These are phyloP conservation scores for Lathyrus tuberosus DNA, from an alignment of 306 rosid genomes.

Conservation along the genomic window DNA sequence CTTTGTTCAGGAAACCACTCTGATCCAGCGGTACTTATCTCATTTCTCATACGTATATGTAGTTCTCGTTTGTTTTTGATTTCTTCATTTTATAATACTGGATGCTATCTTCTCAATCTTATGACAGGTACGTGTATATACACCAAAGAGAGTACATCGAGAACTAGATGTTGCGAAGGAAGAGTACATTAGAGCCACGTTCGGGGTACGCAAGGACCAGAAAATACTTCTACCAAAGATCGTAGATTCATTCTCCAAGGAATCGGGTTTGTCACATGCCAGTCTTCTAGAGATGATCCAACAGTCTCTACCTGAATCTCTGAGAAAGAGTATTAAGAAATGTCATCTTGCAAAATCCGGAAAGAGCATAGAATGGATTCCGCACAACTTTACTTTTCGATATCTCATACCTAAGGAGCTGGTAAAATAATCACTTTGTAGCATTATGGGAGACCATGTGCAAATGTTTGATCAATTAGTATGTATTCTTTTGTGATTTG, in stretches of 20 bases:
- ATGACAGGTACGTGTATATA: slow-evolving; percentile 74
- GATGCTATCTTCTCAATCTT: not conserved
- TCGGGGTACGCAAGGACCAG: slow-evolving; percentile 70
- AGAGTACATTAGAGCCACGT: slow-evolving; percentile 73
- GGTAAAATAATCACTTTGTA: slow-evolving; percentile 45
- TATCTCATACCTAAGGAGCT: slow-evolving; percentile 81
- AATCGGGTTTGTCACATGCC: slow-evolving; percentile 52
- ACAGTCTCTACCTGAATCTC: slow-evolving; percentile 61
- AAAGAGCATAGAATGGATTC: slow-evolving; percentile 70
- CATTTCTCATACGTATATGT: not conserved
- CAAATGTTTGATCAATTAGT: slow-evolving; percentile 20
- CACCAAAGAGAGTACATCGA: slow-evolving; percentile 60
- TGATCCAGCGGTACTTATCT: slow-evolving; percentile 78
- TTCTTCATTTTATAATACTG: not conserved
- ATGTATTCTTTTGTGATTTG: slow-evolving; percentile 35
- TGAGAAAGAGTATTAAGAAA: slow-evolving; percentile 59
- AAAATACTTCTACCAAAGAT: slow-evolving; percentile 77
- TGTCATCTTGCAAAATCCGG: slow-evolving; percentile 52
- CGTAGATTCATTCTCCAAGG: slow-evolving; percentile 75
- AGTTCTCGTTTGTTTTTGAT: slow-evolving; percentile 4
- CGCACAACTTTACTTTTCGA: slow-evolving; percentile 80
- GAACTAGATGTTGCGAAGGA: slow-evolving; percentile 84
- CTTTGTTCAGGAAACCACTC: slow-evolving; percentile 94
- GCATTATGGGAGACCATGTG: slow-evolving; percentile 1
- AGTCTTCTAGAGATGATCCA: slow-evolving; percentile 69